Evolutionary conservation across 495 filamentous ascomycete genomes (phyloP).

Genomic region (Xylaria cubensis): DNA sequence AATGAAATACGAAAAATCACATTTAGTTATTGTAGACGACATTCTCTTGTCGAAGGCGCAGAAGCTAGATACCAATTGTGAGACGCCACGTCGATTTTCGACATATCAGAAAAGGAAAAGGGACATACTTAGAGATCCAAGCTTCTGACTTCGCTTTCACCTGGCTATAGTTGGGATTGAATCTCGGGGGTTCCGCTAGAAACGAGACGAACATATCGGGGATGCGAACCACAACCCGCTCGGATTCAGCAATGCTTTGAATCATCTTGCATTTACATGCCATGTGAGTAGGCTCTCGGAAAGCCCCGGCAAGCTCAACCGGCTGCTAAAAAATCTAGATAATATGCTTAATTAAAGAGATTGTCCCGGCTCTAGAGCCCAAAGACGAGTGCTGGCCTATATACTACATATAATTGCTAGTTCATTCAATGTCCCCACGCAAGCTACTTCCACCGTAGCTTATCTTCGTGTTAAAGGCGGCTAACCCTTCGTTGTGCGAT

Average conservation of each 20-base stretch:
- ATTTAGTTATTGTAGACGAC: slow-evolving; percentile 22
- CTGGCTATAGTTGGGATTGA: slow-evolving; percentile 41
- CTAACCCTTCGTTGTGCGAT: not conserved
- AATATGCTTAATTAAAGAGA: not conserved
- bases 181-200: slow-evolving; percentile 34
- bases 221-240: slow-evolving; percentile 31
- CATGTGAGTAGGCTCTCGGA: not conserved
- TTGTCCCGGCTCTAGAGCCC: not conserved
- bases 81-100: not conserved
- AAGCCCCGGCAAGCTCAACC: not conserved
- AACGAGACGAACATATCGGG: slow-evolving; percentile 47
- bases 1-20: slow-evolving; percentile 35
- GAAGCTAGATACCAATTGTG: not conserved
- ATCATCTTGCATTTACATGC: not conserved
- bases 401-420: not conserved
- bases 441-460: not conserved
- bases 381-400: not conserved
- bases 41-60: slow-evolving; percentile 30
- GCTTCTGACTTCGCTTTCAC: slow-evolving; percentile 28
- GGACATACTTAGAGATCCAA: slow-evolving; percentile 19
- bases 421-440: not conserved
- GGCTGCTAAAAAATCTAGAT: not conserved
- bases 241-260: slow-evolving; percentile 26
- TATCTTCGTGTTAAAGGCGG: not conserved
- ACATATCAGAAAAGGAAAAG: not conserved